phyloP scores from a whole-genome alignment of 768 basidiomycete genomes.

The Kwoniella dendrophila region DNA sequence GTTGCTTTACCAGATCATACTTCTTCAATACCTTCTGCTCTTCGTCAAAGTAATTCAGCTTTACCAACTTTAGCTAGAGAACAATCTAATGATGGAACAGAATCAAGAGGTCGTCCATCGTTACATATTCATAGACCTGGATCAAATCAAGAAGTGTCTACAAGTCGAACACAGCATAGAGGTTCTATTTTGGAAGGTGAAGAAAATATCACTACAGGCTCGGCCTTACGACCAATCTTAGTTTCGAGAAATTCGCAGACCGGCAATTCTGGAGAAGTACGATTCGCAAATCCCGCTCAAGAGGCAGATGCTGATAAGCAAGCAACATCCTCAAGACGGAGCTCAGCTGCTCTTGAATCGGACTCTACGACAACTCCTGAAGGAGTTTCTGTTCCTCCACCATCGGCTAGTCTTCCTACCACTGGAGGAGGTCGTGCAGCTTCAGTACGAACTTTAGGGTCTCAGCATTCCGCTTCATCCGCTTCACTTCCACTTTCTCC shows the following conservation, averaged over 20 bases:
- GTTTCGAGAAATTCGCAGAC: no score
- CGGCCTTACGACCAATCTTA: no score
- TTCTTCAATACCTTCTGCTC: conserved; percentile 15
- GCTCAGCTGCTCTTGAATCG: background rate
- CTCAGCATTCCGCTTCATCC: conserved; percentile 20
- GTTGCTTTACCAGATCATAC: conserved; percentile 9
- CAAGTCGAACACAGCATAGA: no score
- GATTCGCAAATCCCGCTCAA: no score
- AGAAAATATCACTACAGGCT: no score
- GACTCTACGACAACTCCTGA: background rate
- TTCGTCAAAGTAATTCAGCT: conserved; percentile 18
- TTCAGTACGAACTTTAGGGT: conserved; percentile 27
- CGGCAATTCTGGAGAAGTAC: no score
- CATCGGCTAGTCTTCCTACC: background rate
- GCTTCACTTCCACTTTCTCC: conserved; percentile 25
- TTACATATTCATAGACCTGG: no score
- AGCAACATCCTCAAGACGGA: background rate
- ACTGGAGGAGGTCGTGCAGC: conserved; percentile 23
- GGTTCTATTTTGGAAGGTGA: no score
- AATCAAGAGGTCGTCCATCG: background rate
- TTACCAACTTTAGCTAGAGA: conserved; percentile 18
- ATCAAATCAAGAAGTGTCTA: no score
- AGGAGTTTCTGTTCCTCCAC: background rate
- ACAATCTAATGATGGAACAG: no score
- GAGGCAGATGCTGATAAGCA: background rate